Evolutionary conservation across 2,329 filamentous ascomycete genomes (phyloP).

Genomic region (Podosphaera xanthii): DNA sequence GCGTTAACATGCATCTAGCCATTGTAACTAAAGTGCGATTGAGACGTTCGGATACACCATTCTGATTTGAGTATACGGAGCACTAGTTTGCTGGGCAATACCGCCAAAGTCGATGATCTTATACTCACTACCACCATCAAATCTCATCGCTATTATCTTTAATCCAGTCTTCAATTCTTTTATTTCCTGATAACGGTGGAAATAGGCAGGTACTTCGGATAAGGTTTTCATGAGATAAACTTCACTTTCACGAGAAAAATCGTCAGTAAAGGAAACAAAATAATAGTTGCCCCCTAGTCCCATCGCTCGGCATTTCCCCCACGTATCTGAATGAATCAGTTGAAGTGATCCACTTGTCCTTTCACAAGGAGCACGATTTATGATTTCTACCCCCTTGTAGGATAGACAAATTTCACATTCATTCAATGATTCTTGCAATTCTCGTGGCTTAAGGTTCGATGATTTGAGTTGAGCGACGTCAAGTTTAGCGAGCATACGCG

Average conservation of each 20-base stretch:
- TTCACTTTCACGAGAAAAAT: slow-evolving; percentile 1
- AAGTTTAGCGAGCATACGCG: background rate
- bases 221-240: background rate
- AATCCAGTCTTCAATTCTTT: background rate
- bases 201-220: background rate
- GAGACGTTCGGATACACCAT: background rate
- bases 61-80: background rate
- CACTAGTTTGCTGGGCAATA: background rate
- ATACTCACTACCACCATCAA: background rate
- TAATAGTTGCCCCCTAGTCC: background rate
- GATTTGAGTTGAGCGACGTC: background rate
- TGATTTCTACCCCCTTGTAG: background rate
- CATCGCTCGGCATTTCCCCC: background rate
- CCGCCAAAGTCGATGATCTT: background rate
- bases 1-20: background rate
- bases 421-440: background rate
- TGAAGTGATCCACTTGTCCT: background rate
- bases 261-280: background rate
- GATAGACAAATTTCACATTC: background rate
- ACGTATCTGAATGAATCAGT: background rate
- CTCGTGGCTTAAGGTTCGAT: background rate
- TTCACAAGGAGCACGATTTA: background rate
- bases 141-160: background rate
- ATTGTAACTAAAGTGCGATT: background rate
- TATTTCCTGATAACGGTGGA: background rate